Base-by-base conservation (phyloP, 768 basidiomycete genomes). In the Psilocybe azurescens region DNA sequence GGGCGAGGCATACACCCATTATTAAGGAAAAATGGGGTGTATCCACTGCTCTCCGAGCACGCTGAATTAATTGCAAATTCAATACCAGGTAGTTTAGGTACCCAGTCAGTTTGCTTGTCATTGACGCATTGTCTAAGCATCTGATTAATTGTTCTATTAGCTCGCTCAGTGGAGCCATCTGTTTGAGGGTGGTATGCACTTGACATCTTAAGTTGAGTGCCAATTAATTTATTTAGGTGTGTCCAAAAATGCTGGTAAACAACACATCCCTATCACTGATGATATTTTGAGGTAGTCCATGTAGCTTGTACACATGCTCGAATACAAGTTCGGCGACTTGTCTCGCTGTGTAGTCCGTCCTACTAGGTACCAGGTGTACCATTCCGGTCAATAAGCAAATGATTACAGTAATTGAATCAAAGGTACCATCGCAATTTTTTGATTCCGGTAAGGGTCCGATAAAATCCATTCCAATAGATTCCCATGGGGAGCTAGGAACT, bases 181-280 rank as follows among this genome's bases (percentile, higher is more conserved):
- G n/a, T n/a, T n/a, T n/a, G n/a, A n/a, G n/a, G n/a, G n/a, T n/a
- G n/a, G n/a, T 62, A 5, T 71, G 67, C 8, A 61, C n/a, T n/a
- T n/a, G n/a, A n/a, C n/a, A n/a, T n/a, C n/a, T n/a, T n/a, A n/a
- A n/a, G n/a, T n/a, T n/a, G n/a, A n/a, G n/a, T n/a, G n/a, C n/a
- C n/a, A n/a, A n/a, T n/a, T n/a, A n/a, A n/a, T n/a, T n/a, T n/a
- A n/a, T n/a, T n/a, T n/a, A n/a, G n/a, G n/a, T n/a, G n/a, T n/a
- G n/a, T n/a, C n/a, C n/a, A n/a, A n/a, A 83, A 83, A 48, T 56
- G n/a, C 78, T 78, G 0, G 79, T 83, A 65, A 83, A 84, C 3
- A 79, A 63, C 0, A 73, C 62, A 57, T 82, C 80, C 1, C 79
- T 63, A 56, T 83, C 80, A 14, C 74, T 78, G 0, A 84, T 68